Evolutionary conservation across 2,329 filamentous ascomycete genomes (phyloP), one percentile per base, ranked within the genome.

Genomic region (Herpotrichia juniperi): DNA sequence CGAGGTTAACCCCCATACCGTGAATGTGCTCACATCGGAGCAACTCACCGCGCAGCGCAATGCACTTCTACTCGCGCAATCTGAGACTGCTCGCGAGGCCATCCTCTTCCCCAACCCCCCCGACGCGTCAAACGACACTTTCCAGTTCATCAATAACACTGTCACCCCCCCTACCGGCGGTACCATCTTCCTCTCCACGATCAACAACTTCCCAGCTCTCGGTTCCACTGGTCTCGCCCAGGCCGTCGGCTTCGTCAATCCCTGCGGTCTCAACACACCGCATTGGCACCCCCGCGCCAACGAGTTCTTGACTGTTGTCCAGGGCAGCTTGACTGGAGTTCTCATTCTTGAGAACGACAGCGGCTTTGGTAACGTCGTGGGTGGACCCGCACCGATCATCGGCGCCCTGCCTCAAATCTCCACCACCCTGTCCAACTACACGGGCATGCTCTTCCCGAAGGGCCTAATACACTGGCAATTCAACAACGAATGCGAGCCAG

Each of bases 181-280:
- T 34, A 74, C 80, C 60, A 74, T 83, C 54, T 69, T 81, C 31
- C 73, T 77, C 17, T 81, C 82, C 39, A 83, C 84, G 72, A 77
- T 82, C 63, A 79, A 81, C 69, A 79, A 77, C 30, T 85, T 85
- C 70, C 83, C 83, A 2, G 81, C 82, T 22, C 78, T 85, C 17
- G 79, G 83, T 17, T 77, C 79, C 42, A 81, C 80, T 3, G 77
- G 77, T 17, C 69, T 79, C 30, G 77, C 76, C 51, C 81, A 82
- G 74, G 79, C 80, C 2, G 69, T 84, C 7, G 81, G 80, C 34
- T 79, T 79, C 61, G 69, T 85, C 31, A 73, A 76, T 28, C 72
- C 68, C 30, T 85, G 82, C 61, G 82, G 79, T 51, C 81, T 85
- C 70, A 74, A 74, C 54, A 73, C 67, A 4, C 72, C 73, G 1